phyloP scores from a whole-genome alignment of 106 monocot species.

The Cymbidium sinense region DNA sequence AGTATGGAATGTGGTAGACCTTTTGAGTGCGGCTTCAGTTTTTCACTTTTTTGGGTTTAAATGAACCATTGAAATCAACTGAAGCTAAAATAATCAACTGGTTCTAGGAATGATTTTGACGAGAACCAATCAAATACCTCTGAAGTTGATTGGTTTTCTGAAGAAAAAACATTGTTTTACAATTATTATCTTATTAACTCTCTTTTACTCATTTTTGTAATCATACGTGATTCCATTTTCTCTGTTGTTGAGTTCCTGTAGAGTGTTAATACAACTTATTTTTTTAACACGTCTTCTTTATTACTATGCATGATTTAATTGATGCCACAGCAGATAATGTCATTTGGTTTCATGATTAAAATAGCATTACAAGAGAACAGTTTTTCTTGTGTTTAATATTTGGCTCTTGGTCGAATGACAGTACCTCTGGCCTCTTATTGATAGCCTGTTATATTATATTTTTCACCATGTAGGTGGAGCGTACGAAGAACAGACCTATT shows the following conservation, averaged over 20 bases:
- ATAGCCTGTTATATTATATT: neutral
- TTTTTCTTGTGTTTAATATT: neutral
- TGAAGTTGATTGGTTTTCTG: neutral
- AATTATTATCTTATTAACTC: neutral
- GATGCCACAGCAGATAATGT: neutral
- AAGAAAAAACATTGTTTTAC: neutral
- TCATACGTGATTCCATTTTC: neutral
- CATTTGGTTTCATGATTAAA: conserved; percentile 2
- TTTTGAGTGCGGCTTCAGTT: no score
- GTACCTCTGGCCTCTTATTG: neutral
- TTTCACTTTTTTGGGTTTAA: no score
- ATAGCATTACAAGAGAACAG: neutral
- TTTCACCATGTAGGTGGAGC: conserved; percentile 64
- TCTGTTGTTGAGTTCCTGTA: neutral
- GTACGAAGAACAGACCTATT: conserved; percentile 87
- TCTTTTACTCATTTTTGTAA: neutral
- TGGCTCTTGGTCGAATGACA: neutral
- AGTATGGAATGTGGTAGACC: no score
- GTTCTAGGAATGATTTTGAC: neutral
- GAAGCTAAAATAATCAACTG: neutral
- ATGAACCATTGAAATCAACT: no score
- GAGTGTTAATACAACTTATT: no score
- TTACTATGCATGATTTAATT: neutral
- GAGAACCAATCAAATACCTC: neutral
- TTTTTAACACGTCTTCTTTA: neutral